Evolutionary conservation across 306 rosid species (phyloP), one percentile per base, ranked within the genome.

Genomic region (Prinsepia uniflora): DNA sequence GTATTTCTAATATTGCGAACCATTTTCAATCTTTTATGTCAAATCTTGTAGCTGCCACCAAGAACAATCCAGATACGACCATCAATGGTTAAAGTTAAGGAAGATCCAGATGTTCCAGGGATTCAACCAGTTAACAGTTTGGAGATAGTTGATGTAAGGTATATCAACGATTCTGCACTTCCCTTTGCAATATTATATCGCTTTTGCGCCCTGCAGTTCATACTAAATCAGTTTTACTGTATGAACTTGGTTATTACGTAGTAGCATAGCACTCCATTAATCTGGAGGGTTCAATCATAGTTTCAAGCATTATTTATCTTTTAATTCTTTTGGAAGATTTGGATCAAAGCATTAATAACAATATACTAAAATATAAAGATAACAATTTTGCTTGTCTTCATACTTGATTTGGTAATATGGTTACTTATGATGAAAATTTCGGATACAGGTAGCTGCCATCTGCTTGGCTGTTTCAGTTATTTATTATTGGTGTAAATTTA

Each of bases 121-220:
- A 74, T 69, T 73, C 79, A 63, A 80, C 79, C 85, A 49, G 75
- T 71, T 59, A 84, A 84, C 58, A 88, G 96, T 0, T 11, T 92
- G 76, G 98, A 92, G 81, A 75, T 92, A 17, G 91, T 92, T 4
- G 77, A 59, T n/a, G 88, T 95, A 13, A 92, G 96, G 98, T 92
- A 83, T 85, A 76, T 72, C 34, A 62, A 67, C 36, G 19, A 52
- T 70, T 19, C 34, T 8, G 59, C 41, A 17, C 49, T 40, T 40
- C 10, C 24, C 12, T 65, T 42, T 62, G 22, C 44, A 6, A 63
- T 7, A 36, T 67, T 69, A 15, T 19, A 39, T 36, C 53, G 57
- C 61, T 49, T 52, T 19, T 74, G 36, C 50, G 30, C n/a, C 13
- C 55, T 59, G 45, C 46, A 48, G 36, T 67, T 67, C 20, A 53